Percentiles rank a stretch among this genome's conserved stretches.
Conservation (phyloP, 495 filamentous ascomycete genomes). For the Lasiosphaeris hirsuta region DNA sequence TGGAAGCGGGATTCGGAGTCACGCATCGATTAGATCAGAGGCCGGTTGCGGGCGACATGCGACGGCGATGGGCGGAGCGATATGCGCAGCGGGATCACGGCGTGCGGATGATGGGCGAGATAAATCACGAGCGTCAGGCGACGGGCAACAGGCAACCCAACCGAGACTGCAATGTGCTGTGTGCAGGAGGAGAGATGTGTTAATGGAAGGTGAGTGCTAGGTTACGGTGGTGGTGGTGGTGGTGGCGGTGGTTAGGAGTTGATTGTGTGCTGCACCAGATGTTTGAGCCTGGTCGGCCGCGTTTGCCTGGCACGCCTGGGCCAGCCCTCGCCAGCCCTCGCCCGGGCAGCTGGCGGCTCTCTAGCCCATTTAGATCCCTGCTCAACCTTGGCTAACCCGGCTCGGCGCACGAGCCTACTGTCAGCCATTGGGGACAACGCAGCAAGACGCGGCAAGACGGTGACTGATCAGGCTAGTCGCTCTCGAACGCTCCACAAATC, state of each 20-base stretch:
- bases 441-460: slow-evolving; percentile 11
- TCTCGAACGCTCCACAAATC: neutral
- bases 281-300: neutral
- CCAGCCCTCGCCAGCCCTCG: no score
- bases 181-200: neutral
- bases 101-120: neutral
- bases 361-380: slow-evolving; percentile 20
- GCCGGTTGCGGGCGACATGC: neutral
- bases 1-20: slow-evolving; percentile 2
- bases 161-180: neutral
- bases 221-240: slow-evolving; percentile 11
- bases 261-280: slow-evolving; percentile 14
- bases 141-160: neutral
- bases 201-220: no score
- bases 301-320: no score
- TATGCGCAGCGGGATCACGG: neutral
- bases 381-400: slow-evolving; percentile 1
- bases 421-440: slow-evolving; percentile 13
- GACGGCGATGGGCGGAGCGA: neutral
- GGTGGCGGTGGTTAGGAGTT: slow-evolving; percentile 8
- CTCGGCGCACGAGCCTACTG: neutral
- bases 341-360: slow-evolving; percentile 20
- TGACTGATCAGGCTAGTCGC: neutral
- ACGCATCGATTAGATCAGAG: slow-evolving; percentile 12
- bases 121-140: neutral